These are phyloP conservation scores for Boletellus emodensis DNA, from an alignment of 768 basidiomycete genomes.

Conservation along the genomic window DNA sequence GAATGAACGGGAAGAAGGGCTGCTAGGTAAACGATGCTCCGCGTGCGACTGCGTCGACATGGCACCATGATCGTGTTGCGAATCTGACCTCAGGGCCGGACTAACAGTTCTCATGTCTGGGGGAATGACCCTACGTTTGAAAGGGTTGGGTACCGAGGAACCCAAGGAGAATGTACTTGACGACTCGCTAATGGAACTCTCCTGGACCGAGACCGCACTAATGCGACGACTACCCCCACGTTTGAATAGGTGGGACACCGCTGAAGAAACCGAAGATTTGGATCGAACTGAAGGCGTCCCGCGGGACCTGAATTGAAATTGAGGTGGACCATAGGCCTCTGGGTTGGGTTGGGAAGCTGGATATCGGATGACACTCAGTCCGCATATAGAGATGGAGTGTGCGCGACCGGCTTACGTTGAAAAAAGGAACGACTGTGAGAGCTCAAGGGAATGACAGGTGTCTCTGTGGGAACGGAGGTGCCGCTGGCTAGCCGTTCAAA, in stretches of 20 bases:
- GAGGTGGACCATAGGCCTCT: conserved; percentile 22
- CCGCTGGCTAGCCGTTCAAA: conserved; percentile 73
- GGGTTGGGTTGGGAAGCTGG: conserved; percentile 18
- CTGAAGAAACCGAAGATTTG: conserved; percentile 49
- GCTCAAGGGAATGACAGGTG: conserved; percentile 55
- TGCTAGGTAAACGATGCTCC: conserved; percentile 19
- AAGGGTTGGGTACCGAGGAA: conserved; percentile 31
- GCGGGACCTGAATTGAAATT: conserved; percentile 32
- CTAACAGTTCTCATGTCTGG: conserved; percentile 34
- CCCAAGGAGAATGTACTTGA: conserved; percentile 38
- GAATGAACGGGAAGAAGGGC: conserved; percentile 37
- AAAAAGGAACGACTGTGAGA: conserved; percentile 28
- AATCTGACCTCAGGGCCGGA: conserved; percentile 26
- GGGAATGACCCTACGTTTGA: conserved; percentile 44
- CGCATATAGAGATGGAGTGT: background rate
- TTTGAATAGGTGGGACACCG: conserved; percentile 48
- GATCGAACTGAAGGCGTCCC: conserved; percentile 53
- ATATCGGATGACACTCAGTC: conserved; percentile 7
- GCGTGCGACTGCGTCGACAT: conserved; percentile 43
- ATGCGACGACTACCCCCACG: conserved; percentile 39
- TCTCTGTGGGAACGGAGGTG: conserved; percentile 56
- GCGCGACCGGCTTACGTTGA: conserved; percentile 7
- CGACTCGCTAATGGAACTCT: conserved; percentile 38
- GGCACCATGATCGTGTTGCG: conserved; percentile 38
- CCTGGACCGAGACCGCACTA: conserved; percentile 38